A percentile compares a stretch with the other conserved stretches of the same genome.
These are phyloP conservation scores for Pulveroboletus sp. DNA, from an alignment of 768 basidiomycete species.

Conservation along the genomic window DNA sequence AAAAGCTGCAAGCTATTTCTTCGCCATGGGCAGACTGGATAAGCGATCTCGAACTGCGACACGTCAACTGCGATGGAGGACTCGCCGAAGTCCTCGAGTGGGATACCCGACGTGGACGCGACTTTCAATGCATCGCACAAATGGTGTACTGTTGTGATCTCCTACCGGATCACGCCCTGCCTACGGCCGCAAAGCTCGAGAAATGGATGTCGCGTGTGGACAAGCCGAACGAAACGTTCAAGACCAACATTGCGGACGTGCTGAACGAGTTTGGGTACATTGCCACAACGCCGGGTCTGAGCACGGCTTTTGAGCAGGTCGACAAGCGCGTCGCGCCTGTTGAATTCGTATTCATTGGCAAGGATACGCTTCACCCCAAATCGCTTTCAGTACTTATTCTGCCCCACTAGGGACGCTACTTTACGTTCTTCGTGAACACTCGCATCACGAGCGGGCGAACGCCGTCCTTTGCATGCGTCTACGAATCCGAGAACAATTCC, in stretches of 20 bases:
- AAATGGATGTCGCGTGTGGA: constrained; percentile 37
- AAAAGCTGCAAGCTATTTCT: constrained; percentile 77
- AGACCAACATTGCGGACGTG: constrained; percentile 49
- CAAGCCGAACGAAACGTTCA: constrained; percentile 47
- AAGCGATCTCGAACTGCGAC: constrained; percentile 50
- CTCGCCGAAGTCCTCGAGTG: constrained; percentile 55
- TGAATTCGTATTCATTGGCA: constrained; percentile 82
- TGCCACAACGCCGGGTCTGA: constrained; percentile 39
- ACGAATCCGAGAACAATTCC: constrained; percentile 51
- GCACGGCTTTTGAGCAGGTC: constrained; percentile 52
- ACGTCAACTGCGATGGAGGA: constrained; percentile 58
- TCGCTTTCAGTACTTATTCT: not conserved
- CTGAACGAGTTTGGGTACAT: constrained; percentile 55
- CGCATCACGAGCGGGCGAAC: constrained; percentile 46
- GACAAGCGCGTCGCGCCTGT: constrained; percentile 64
- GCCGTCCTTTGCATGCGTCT: constrained; percentile 58
- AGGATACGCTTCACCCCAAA: constrained; percentile 8
- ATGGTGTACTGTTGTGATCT: constrained; percentile 66
- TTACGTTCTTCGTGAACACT: constrained; percentile 45
- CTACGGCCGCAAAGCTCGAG: constrained; percentile 56
- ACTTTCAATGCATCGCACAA: constrained; percentile 73
- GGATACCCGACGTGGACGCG: constrained; percentile 67
- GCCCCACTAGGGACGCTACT: constrained; percentile 60
- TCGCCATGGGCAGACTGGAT: constrained; percentile 74
- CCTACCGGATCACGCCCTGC: constrained; percentile 43